Conservation (phyloP, 495 filamentous ascomycete genomes). For the Schizothecium vesticola region DNA sequence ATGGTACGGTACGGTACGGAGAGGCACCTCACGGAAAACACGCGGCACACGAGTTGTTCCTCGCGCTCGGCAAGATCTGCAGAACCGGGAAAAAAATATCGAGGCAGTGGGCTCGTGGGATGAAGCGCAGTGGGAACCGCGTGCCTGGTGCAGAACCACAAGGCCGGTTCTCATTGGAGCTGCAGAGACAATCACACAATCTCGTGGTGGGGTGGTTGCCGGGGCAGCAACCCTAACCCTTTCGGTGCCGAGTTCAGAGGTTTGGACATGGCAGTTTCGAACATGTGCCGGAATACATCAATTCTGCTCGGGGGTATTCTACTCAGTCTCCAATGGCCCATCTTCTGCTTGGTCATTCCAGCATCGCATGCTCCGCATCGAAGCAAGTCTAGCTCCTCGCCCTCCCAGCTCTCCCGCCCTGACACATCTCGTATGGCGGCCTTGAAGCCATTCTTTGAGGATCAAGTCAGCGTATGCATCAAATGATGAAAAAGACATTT, state of each 20-base stretch:
- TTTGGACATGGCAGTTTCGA: background rate
- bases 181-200: constrained; percentile 9
- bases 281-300: background rate
- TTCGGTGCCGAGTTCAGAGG: background rate
- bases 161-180: constrained; percentile 3
- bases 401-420: background rate
- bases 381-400: background rate
- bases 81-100: constrained; percentile 12
- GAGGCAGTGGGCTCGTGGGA: background rate
- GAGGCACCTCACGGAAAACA: background rate
- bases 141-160: background rate
- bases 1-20: background rate
- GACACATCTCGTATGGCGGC: background rate
- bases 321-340: background rate
- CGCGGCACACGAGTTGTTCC: background rate
- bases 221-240: constrained; percentile 11
- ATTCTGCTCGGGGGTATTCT: background rate
- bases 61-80: background rate
- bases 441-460: background rate
- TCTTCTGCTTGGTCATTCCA: background rate
- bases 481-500: background rate
- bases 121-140: background rate
- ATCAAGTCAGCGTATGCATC: background rate
- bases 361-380: too few relatives aligned
- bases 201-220: constrained; percentile 18